Base-by-base conservation (phyloP, 2,329 filamentous ascomycete species). In the Ascochyta clinopodiicola region DNA sequence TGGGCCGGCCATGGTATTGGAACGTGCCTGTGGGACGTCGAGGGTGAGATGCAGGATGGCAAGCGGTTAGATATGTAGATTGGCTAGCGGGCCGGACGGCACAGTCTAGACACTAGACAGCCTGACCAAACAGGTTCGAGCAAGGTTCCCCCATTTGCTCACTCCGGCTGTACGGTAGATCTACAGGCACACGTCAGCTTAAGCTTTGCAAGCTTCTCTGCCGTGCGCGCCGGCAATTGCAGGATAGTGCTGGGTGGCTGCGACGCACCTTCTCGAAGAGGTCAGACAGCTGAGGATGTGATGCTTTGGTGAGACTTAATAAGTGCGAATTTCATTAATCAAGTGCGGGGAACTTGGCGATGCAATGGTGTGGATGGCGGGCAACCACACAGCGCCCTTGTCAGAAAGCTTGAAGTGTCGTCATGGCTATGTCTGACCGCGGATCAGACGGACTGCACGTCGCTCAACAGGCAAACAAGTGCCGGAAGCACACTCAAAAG, bases 381-480 rank as follows among this genome's bases (percentile, higher is more conserved):
- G 36, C 46, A 46, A 36, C 40, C 52, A 50, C 31, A 39, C 29
- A 31, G 13, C 8, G 42, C 45, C 47, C 51, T 54, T 47, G 47
- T 48, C 34, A 51, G 42, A 55, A 60, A 54, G 70, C 32, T 73
- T 66, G 43, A 64, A 72, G 75, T 77, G 57, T 77, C 78, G 59
- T 78, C 75, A 75, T 79, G 73, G 56, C 72, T 72, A 51, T 45
- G 35, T 42, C 3, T n/a, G 37, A 45, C 40, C 43, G 15, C 40
- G 45, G 52, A 40, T 46, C 31, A 46, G 19, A 46, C 52, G 52
- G 52, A 38, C 51, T 21, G 34, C 19, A 39, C 36, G 36, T 38
- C 12, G 43, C 44, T 32, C 5, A 24, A 22, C 22, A 38, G 31
- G 46, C 24, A 42, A n/a, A 17, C 9, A 45, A 42, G 36, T 50